Evolutionary conservation across 2,329 filamentous ascomycete species (phyloP), one percentile per base, ranked within the genome.

Genomic region (Nemania serpens): DNA sequence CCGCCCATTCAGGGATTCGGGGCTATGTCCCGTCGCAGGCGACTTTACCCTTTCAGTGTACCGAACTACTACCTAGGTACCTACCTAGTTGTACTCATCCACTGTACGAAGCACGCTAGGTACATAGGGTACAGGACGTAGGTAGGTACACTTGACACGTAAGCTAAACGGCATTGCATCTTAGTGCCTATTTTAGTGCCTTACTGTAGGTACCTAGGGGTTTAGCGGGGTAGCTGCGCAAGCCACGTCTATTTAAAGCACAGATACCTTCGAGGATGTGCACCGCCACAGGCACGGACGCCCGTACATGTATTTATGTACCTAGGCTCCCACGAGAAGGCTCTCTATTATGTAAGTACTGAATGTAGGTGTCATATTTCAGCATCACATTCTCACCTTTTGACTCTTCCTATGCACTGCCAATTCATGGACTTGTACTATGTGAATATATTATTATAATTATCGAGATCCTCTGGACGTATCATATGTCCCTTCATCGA

Each of bases 1-100:
- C 54, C 58, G 61, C 37, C n/a, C 48, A 36, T 53, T 59, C 55
- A 58, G 55, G 59, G 43, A 48, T 56, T 18, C 45, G 56, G 25
- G 52, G 36, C 33, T 52, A 47, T 50, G 50, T 42, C n/a, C 15
- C 18, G 58, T 61, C 42, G 58, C 53, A 47, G 53, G 18, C 37
- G 25, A 29, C 25, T 29, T n/a, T 29, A 29, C 25, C 25, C 25
- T 3, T 29, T 29, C 25, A 7, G 25, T 29, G 25, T 29, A 29
- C 4, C 4, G 3, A 7, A 3, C 25, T 29, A 3, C 7, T 29
- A 29, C 25, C 25, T 29, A 29, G 25, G 25, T 29, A 29, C 25
- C 7, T 29, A 29, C 25, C 25, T 29, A 29, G 25, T 3, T 29
- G 25, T 29, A 29, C 25, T 7, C 7, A 29, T 29, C 25, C 25